Evolutionary conservation across 2,329 filamentous ascomycete species (phyloP), one percentile per base, ranked within the genome.

Genomic region (Didymella arachidicola): DNA sequence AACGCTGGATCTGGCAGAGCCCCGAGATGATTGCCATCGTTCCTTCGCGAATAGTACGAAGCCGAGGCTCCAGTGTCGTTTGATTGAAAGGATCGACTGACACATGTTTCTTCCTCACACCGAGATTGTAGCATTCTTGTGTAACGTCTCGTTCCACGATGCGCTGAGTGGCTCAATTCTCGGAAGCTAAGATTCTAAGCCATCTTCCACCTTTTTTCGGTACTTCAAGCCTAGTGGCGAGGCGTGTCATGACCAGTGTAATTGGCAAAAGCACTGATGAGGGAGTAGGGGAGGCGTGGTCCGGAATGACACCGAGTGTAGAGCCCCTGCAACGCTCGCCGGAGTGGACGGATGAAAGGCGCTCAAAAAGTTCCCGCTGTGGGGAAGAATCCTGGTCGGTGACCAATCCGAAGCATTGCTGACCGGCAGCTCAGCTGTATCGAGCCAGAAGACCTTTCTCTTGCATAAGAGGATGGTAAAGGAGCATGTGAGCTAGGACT

Each of bases 21-120:
- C 59, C 74, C 74, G 73, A 74, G 53, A 70, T 70, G 67, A 67
- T 72, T 64, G 68, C 67, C 70, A 71, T 62, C 38, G 26, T 34
- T 12, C 58, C 39, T 60, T 60, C 54, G 54, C 48, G 49, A 57
- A 49, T 53, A 51, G 48, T 56, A 58, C 26, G 30, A 44, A 58
- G 61, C 67, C 67, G 68, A 69, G 65, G 70, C 66, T 61, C 57
- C 47, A 48, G 38, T 46, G 32, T 55, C 46, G 22, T 54, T 50
- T 46, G 25, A 42, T 43, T 53, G 30, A 30, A 52, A 50, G 57
- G 39, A 60, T 64, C 46, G 49, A 62, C 59, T 67, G 60, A 60
- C 62, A 67, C 63, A 65, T 67, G 68, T 57, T 64, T 54, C 32
- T 58, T 48, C 34, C 55, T 59, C 39, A 19, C 41, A 46, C 50